phyloP scores from a whole-genome alignment of 306 rosid species.

The Fragaria vesca region DNA sequence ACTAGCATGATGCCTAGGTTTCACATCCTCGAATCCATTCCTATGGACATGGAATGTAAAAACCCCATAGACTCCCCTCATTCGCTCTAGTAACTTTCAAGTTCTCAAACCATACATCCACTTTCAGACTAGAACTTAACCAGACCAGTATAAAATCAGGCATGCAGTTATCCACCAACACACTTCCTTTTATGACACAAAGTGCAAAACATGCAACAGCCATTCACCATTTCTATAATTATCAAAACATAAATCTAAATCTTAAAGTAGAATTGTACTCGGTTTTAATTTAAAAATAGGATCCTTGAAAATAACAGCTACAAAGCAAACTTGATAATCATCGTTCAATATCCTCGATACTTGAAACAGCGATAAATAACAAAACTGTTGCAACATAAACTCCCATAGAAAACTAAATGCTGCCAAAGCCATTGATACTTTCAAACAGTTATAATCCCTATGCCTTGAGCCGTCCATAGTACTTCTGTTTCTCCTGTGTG shows the following conservation, averaged over 20 bases:
- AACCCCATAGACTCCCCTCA: too few species aligned
- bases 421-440: neutral
- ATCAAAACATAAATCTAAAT: neutral
- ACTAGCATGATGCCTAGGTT: too few species aligned
- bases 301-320: neutral
- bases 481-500: constrained; percentile 74
- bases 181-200: too few species aligned
- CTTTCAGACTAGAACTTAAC: too few species aligned
- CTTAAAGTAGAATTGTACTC: neutral
- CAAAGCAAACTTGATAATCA: neutral
- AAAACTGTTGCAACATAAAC: neutral
- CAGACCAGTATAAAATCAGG: too few species aligned
- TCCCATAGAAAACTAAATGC: neutral
- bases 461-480: constrained; percentile 78
- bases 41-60: too few species aligned
- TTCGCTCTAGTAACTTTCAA: too few species aligned
- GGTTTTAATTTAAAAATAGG: neutral
- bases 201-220: too few species aligned
- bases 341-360: neutral
- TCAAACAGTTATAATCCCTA: constrained; percentile 10
- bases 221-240: too few species aligned
- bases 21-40: too few species aligned
- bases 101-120: too few species aligned
- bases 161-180: too few species aligned
- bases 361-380: neutral